Evolutionary conservation across 73 alveolate species (phyloP), one percentile per base, ranked within the genome.

Genomic region (Tetrahymena elliotti): DNA sequence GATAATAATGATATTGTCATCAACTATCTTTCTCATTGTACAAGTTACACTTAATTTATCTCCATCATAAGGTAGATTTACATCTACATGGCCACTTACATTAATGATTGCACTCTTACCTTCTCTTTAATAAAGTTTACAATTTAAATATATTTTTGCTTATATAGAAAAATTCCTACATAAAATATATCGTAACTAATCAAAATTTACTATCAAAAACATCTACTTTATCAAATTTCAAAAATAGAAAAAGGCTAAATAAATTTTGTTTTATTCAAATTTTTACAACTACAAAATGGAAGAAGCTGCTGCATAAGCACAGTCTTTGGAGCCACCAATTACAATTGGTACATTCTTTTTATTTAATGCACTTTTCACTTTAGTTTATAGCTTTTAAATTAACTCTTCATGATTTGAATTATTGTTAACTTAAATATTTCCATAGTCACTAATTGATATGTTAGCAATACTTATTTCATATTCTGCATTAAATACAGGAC

Each of bases 321-420:
- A 88, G 84, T 96, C 98, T 33, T 95, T 96, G 11, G 96, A 93
- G 12, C 98, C 98, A 0, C 98, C 98, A 31, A 96, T 93, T 13
- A 96, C 95, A 12, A 96, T 41, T 36, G 98, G 98, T 35, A 95
- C 37, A 24, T 83, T 39, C 22, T 95, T 38, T 33, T 93, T 93
- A 33, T 53, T 83, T 27, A 92, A 31, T 12, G 52, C 95, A 0
- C 52, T 93, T 47, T 84, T 54, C 27, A 96, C 98, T 31, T 93
- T 93, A 6, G 35, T 15, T 36, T 94, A 34, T 34, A 94, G 83
- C 39, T 94, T 94, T 34, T 92, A 93, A 38, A 83, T 39, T 34
- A 96, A 38, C 39, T 53, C 88, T 41, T 93, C 96, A 93, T 94
- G 96, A 52, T 36, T 84, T 36, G 31, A 40, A 88, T 96, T 92